Base-by-base conservation (phyloP, 179 eudicot genomes). In the Nepenthes alata region DNA sequence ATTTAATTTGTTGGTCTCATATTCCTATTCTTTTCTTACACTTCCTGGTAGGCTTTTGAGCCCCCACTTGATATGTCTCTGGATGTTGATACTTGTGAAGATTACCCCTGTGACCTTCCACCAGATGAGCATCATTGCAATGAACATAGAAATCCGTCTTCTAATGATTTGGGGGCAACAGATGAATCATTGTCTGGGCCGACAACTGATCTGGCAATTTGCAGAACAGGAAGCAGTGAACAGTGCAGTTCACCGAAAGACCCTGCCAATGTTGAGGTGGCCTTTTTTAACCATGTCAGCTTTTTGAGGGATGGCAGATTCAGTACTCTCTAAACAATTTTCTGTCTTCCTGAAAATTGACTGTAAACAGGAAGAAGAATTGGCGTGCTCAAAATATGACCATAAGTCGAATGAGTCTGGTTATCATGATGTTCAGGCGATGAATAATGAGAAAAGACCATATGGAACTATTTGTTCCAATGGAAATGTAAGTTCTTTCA, bases 61-160 rank as follows among this genome's bases (percentile, higher is more conserved):
- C 96, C 98, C 58, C 96, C 96, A 2, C 62, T 91, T 73, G 95
- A 91, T 72, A 76, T 91, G 87, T 84, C 82, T 53, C 72, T 77
- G 68, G 95, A 84, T 55, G 70, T 61, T 38, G 80, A 81, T 70
- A 41, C 37, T 47, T 77, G 77, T 78, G 89, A 79, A 63, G 74
- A 71, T 58, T 66, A 74, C 55, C 67, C 61, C 71, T 68, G 59
- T 70, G 74, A 77, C 51, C 68, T 74, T 68, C 64, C 67, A 56
- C 69, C 75, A 35, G 81, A 69, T 34, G 66, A 74, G 58, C 71
- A 60, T 66, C 73, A 57, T 41, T 59, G 59, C 47, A 73, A 74
- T 72, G 71, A 66, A 67, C 75, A 77, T 53, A 57, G 58, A 55
- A 60, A 67, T 69, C 68, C 35, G 51, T 74, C 74, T 63, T 71